Percentiles rank a stretch among this genome's conserved stretches.
phyloP scores from a whole-genome alignment of 768 basidiomycete species.

The Tylopilus subfusipes region DNA sequence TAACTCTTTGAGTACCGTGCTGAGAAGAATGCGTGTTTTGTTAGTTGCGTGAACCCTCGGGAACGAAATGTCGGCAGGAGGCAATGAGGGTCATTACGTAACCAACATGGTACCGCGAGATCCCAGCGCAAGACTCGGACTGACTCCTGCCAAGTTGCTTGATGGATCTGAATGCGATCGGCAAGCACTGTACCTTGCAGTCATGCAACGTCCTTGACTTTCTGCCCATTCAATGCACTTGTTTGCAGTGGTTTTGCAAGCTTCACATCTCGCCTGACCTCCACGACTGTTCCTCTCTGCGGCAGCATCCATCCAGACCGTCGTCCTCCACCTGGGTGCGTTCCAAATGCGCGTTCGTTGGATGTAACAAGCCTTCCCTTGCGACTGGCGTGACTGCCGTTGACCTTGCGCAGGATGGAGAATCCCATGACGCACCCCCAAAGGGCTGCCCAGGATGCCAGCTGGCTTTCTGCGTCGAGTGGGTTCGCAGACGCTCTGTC shows the following conservation, averaged over 20 bases:
- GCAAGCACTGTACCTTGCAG: constrained; percentile 59
- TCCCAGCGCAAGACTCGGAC: background rate
- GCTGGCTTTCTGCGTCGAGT: constrained; percentile 64
- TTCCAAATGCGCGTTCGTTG: constrained; percentile 46
- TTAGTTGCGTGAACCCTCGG: too few relatives aligned
- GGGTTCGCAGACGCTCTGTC: constrained; percentile 18
- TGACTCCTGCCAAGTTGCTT: background rate
- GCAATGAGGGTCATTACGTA: background rate
- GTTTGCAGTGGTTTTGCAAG: constrained; percentile 58
- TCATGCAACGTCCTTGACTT: constrained; percentile 68
- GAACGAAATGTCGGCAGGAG: too few relatives aligned
- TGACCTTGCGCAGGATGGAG: background rate
- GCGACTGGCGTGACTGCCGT: constrained; percentile 35
- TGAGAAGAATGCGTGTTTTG: background rate
- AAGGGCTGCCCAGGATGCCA: constrained; percentile 52
- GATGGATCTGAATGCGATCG: constrained; percentile 50
- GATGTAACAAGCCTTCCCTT: constrained; percentile 57
- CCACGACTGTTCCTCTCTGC: constrained; percentile 50
- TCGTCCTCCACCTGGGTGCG: constrained; percentile 24
- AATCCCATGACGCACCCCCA: background rate
- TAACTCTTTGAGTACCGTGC: background rate
- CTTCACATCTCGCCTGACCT: constrained; percentile 55
- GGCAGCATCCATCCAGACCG: background rate
- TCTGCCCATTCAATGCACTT: constrained; percentile 70
- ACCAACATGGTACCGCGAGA: background rate